Evolutionary conservation across 768 basidiomycete species (phyloP), one percentile per base, ranked within the genome.

Genomic region (Boletus speciosus): DNA sequence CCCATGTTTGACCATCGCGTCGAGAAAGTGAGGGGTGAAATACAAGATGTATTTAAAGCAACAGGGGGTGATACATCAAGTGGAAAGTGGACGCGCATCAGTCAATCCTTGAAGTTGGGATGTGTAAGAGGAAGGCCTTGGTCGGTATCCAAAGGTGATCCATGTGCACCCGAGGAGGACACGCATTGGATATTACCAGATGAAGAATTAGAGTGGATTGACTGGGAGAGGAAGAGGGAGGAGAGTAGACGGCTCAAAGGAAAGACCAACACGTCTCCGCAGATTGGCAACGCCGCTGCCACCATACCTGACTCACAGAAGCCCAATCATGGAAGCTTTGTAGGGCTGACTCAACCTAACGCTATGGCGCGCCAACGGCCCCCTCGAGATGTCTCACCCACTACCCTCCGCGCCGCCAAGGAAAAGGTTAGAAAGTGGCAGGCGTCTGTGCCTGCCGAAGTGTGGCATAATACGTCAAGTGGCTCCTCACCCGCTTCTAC

Each of bases 131-230:
- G 75, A 15, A 69, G 70, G 34, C 16, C 62, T 58, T 57, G 60
- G 55, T 71, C 49, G 53, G 67, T 34, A 58, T 61, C 40, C 51
- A 60, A 31, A 56, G 51, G 32, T 65, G 62, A 60, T 70, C 40
- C 52, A 55, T 54, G 36, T 54, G 36, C 43, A 55, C 59, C 15
- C 40, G 69, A 61, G 51, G 70, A 57, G 58, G 56, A 58, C 23
- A 52, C 61, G 21, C 65, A 68, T 34, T 70, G 68, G 66, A 61
- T 73, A 59, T 49, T 81, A 58, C 78, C 79, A 11, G 72, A 72
- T 25, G 77, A 74, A 16, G 81, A 83, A 61, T 71, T 71, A 42
- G 76, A 78, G 35, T 81, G 81, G 80, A 55, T 69, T 14, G 72
- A 72, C 25, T 78, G 74, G 73, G 80, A 81, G 65, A 67, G 56